A percentile compares a stretch with the other conserved stretches of the same genome.
Evolutionary conservation across 768 basidiomycete genomes (phyloP).

Genomic region (Punctularia strigosozonata): DNA sequence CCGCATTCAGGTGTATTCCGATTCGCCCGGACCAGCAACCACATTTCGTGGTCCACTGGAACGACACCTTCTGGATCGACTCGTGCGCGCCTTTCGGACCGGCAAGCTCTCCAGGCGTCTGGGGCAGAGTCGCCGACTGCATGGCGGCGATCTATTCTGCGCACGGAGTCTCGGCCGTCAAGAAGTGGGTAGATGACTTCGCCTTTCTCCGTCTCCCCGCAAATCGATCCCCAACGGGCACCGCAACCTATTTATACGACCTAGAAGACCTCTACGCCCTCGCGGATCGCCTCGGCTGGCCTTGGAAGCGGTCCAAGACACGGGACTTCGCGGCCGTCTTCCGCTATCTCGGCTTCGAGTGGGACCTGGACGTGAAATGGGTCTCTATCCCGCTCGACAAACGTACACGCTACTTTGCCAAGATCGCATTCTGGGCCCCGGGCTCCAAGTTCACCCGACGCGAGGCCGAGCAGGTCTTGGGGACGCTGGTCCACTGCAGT

Average conservation of each 20-base stretch:
- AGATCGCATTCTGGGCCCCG: conserved; percentile 9
- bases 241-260: too few relatives aligned
- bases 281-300: conserved; percentile 15
- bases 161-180: conserved; percentile 11
- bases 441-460: conserved; percentile 1
- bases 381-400: conserved; percentile 19
- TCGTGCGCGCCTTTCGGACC: conserved; percentile 20
- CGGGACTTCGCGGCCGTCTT: conserved; percentile 11
- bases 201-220: conserved; percentile 16
- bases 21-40: conserved; percentile 23
- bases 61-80: conserved; percentile 22
- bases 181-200: conserved; percentile 31
- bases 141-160: conserved; percentile 17
- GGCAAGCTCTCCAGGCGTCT: conserved; percentile 22
- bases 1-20: conserved; percentile 26
- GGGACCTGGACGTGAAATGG: conserved; percentile 15
- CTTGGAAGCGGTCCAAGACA: conserved; percentile 21
- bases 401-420: conserved; percentile 1
- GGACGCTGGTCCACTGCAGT: conserved; percentile 21
- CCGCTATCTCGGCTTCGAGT: conserved; percentile 23
- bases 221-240: too few relatives aligned
- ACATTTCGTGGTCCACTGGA: conserved; percentile 19
- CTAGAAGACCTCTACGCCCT: too few relatives aligned
- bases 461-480: conserved; percentile 16
- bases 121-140: conserved; percentile 23